A percentile compares a stretch with the other conserved stretches of the same genome.
These are phyloP conservation scores for Cryptosporidium ubiquitum DNA, from an alignment of 169 alveolate species.

Conservation along the genomic window DNA sequence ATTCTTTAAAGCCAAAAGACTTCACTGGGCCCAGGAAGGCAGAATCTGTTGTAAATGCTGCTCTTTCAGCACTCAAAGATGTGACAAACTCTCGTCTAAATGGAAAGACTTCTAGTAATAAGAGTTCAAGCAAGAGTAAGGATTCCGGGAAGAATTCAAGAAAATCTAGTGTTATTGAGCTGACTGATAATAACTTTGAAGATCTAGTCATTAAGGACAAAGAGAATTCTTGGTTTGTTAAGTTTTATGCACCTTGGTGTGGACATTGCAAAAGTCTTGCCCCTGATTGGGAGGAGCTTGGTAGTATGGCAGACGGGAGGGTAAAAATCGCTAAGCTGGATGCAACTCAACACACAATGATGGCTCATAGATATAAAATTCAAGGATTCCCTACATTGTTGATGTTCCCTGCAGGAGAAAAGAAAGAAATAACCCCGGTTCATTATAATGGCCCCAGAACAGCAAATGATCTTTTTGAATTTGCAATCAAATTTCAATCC, in stretches of 20 bases:
- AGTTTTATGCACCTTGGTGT: conserved; percentile 97
- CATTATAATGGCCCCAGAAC: conserved; percentile 88
- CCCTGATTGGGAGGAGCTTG: conserved; percentile 96
- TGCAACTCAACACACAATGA: conserved; percentile 82
- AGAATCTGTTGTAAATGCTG: conserved; percentile 75
- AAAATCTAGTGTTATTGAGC: conserved; percentile 76
- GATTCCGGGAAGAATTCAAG: conserved; percentile 68
- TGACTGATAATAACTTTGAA: conserved; percentile 81
- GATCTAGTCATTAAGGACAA: conserved; percentile 79
- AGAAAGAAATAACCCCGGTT: conserved; percentile 84
- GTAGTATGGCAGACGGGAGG: conserved; percentile 83
- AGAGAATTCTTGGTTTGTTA: conserved; percentile 83
- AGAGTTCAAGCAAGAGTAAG: conserved; percentile 75
- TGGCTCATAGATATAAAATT: conserved; percentile 84
- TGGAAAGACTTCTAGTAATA: conserved; percentile 64
- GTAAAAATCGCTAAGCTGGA: conserved; percentile 85
- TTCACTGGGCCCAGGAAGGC: conserved; percentile 77
- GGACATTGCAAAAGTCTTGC: conserved; percentile 96
- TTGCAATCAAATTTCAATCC: conserved; percentile 82
- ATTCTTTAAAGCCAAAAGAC: conserved; percentile 54
- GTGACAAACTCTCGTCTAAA: conserved; percentile 76
- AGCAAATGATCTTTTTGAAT: conserved; percentile 85
- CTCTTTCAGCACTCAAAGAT: conserved; percentile 81
- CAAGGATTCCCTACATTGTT: conserved; percentile 96
- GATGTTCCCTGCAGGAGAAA: conserved; percentile 91